Conservation (phyloP, 169 alveolate species). For the Neospora caninum region DNA sequence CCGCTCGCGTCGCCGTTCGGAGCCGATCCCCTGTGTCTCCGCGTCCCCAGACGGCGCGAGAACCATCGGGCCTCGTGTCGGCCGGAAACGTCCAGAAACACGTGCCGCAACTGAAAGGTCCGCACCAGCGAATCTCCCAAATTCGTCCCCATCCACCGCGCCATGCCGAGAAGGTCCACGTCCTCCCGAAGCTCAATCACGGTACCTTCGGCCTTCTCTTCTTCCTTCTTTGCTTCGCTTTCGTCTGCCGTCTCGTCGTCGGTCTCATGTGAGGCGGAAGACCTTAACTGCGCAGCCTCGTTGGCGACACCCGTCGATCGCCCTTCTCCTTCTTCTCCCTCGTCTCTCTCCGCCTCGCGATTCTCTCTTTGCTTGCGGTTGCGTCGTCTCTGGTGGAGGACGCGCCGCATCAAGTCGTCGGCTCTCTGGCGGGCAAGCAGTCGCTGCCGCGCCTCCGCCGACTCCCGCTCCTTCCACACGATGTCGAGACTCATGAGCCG, state of each 20-base stretch:
- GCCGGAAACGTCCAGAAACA: neutral
- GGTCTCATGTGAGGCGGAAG: neutral
- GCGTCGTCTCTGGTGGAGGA: neutral
- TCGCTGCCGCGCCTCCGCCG: neutral
- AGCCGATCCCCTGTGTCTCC: neutral
- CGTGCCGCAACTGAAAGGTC: conserved; percentile 28
- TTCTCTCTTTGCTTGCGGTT: neutral
- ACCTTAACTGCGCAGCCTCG: neutral
- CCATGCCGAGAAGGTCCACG: neutral
- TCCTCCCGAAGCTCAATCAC: neutral
- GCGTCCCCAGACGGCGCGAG: neutral
- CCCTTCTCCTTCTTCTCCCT: neutral
- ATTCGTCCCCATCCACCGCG: conserved; percentile 40
- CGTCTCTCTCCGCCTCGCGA: neutral
- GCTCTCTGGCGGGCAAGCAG: neutral
- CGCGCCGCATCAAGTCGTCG: neutral
- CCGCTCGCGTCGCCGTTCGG: too few species aligned
- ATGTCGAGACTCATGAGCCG: conserved; percentile 6
- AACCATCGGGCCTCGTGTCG: neutral
- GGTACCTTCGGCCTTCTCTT: neutral
- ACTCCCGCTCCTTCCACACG: neutral
- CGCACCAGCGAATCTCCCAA: conserved; percentile 42
- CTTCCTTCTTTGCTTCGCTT: neutral
- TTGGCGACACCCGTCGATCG: too few species aligned
- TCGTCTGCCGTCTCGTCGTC: neutral